These are phyloP conservation scores for Mortierella claussenii DNA, from an alignment of 192 early-diverging fungal species.

Conservation along the genomic window DNA sequence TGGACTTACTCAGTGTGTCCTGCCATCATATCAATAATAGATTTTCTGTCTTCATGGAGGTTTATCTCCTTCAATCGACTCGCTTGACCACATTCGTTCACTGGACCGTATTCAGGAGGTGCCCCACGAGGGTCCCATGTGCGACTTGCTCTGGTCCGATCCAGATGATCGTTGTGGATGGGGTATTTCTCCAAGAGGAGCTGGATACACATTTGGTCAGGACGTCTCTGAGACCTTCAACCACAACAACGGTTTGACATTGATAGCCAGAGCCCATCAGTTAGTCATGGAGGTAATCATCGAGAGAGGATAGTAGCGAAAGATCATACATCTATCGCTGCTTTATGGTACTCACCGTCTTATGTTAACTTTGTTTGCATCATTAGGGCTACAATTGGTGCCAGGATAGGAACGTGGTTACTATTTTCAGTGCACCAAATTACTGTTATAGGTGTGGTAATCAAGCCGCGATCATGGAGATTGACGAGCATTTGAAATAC, in stretches of 20 bases:
- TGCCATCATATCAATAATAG: constrained; percentile 47
- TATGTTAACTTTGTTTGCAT: no score
- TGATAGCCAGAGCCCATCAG: constrained; percentile 96
- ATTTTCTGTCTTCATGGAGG: constrained; percentile 99
- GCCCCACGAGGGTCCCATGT: constrained; percentile 90
- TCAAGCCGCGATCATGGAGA: constrained; percentile 99
- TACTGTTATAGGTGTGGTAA: constrained; percentile 99
- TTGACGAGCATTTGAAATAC: constrained; percentile 99
- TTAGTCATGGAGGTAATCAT: constrained; percentile 83
- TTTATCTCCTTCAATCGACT: constrained; percentile 92
- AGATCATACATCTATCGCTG: neutral
- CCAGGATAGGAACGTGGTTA: constrained; percentile 98
- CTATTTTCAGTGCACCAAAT: constrained; percentile 99
- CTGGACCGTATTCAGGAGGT: constrained; percentile 96
- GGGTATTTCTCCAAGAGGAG: constrained; percentile 89
- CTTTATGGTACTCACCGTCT: no score
- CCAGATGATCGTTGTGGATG: constrained; percentile 89
- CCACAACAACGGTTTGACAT: constrained; percentile 96
- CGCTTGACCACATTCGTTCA: constrained; percentile 96
- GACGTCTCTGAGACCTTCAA: constrained; percentile 89
- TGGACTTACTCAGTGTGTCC: no score
- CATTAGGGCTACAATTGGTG: constrained; percentile 99
- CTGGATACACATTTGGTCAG: constrained; percentile 90
- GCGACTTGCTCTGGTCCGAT: constrained; percentile 89
- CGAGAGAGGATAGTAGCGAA: neutral